Base-by-base conservation (phyloP, 257 asterid species). In the Prunella vulgaris region DNA sequence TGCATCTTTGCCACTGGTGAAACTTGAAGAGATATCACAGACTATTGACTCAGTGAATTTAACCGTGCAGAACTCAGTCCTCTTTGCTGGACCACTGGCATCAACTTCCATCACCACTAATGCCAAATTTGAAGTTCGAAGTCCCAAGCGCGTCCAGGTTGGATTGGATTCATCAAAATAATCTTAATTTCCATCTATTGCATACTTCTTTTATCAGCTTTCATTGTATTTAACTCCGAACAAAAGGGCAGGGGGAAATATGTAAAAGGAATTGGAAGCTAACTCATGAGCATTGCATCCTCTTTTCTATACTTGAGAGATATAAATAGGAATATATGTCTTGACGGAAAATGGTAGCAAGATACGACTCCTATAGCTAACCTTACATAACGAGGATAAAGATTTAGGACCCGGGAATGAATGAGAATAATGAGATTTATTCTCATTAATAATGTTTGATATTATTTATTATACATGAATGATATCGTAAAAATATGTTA, bases 121-220 rank as follows among this genome's bases (percentile, higher is more conserved):
- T 22, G 96, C 99, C 54, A 93, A 88, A 79, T 93, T 87, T 35
- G 99, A 93, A 84, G 89, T 93, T 78, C 83, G 93, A 69, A 93
- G 97, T 76, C 99, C 99, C 42, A 88, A 88, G 54, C 88, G 99
- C 9, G 96, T 93, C 75, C 97, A 93, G 96, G 99, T 92, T 44
- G n/a, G n/a, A n/a, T n/a, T n/a, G n/a, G n/a, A n/a, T n/a, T n/a
- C n/a, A n/a, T n/a, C n/a, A n/a, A n/a, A n/a, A n/a, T n/a, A n/a
- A n/a, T n/a, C n/a, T n/a, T n/a, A n/a, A 62, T 33, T 35, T 22
- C 3, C 66, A n/a, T 13, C 5, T 66, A 48, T 62, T 60, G 68
- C 4, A 10, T 49, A 17, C 17, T 48, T n/a, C 17, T 18, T n/a
- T n/a, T n/a, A n/a, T n/a, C n/a, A n/a, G n/a, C n/a, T n/a, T n/a